These are phyloP conservation scores for Penicillium vulpinum DNA, from an alignment of 2,329 filamentous ascomycete genomes.

Conservation along the genomic window DNA sequence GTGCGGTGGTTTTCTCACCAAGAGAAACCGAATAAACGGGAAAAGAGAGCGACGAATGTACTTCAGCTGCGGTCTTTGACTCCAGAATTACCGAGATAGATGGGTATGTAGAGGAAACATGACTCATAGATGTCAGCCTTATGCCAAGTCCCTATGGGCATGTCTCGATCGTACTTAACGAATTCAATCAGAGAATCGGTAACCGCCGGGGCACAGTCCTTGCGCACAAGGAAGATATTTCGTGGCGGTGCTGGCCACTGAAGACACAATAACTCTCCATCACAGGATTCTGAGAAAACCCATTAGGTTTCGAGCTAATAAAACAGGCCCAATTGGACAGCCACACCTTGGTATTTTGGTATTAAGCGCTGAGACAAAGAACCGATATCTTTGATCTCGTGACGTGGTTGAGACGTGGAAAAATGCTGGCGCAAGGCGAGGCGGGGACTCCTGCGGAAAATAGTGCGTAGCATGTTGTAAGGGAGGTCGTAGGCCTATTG, in stretches of 20 bases:
- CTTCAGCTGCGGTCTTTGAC: slow-evolving; percentile 66
- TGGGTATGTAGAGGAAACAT: slow-evolving; percentile 78
- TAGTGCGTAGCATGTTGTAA: slow-evolving; percentile 22
- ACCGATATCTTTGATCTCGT: slow-evolving; percentile 48
- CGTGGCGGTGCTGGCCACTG: slow-evolving; percentile 68
- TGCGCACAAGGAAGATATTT: slow-evolving; percentile 69
- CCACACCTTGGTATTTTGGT: slow-evolving; percentile 65
- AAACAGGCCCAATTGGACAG: background rate
- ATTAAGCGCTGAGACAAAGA: slow-evolving; percentile 53
- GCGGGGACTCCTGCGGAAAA: slow-evolving; percentile 14
- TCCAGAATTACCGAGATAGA: slow-evolving; percentile 82
- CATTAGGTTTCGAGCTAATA: slow-evolving; percentile 4
- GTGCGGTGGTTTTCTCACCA: slow-evolving; percentile 44
- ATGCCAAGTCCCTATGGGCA: background rate
- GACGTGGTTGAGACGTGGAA: slow-evolving; percentile 40
- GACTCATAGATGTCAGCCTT: slow-evolving; percentile 53
- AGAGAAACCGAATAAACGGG: slow-evolving; percentile 63
- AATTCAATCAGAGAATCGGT: slow-evolving; percentile 60
- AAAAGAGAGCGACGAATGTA: slow-evolving; percentile 71
- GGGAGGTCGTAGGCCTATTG: background rate
- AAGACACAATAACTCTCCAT: slow-evolving; percentile 63
- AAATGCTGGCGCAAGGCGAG: slow-evolving; percentile 37
- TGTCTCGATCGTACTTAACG: slow-evolving; percentile 41
- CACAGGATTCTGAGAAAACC: slow-evolving; percentile 50
- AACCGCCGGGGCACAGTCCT: slow-evolving; percentile 58